phyloP scores from a whole-genome alignment of 2,329 filamentous ascomycete species.

The Diaporthe nobilis region DNA sequence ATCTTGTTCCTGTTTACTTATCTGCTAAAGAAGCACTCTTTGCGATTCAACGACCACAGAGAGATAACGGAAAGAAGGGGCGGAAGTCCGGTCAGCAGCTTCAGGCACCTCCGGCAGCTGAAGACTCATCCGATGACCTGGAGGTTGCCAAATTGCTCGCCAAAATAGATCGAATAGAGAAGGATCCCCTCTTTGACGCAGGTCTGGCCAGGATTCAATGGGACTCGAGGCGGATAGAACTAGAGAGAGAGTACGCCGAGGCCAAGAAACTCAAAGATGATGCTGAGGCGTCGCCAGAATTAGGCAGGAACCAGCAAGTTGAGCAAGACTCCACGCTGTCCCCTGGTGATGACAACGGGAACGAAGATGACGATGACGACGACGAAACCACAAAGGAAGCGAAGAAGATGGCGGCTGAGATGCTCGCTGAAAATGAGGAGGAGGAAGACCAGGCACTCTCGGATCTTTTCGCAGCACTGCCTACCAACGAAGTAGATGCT shows the following conservation, averaged over 20 bases:
- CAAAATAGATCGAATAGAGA: conserved; percentile 83
- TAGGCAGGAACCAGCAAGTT: conserved; percentile 45
- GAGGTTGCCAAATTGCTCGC: conserved; percentile 76
- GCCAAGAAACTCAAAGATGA: conserved; percentile 58
- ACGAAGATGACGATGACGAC: conserved; percentile 48
- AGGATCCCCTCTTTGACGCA: conserved; percentile 81
- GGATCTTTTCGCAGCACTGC: conserved; percentile 72
- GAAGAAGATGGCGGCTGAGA: conserved; percentile 69
- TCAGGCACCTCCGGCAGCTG: conserved; percentile 29
- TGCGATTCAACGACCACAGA: conserved; percentile 68
- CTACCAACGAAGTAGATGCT: conserved; percentile 72
- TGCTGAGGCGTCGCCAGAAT: conserved; percentile 47
- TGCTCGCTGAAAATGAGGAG: conserved; percentile 69
- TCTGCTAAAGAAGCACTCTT: conserved; percentile 80
- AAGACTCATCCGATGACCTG: conserved; percentile 52
- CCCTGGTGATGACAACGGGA: conserved; percentile 49
- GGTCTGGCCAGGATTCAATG: conserved; percentile 75
- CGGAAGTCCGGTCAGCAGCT: conserved; percentile 49
- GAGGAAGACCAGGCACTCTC: conserved; percentile 65
- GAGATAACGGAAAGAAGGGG: conserved; percentile 56
- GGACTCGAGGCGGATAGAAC: conserved; percentile 68
- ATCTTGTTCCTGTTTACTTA: conserved; percentile 82
- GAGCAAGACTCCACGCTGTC: conserved; percentile 43
- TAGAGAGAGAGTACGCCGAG: conserved; percentile 74
- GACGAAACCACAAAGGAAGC: conserved; percentile 70